Base-by-base conservation (phyloP, 176 grass and related monocot genomes). In the Phoenix roebelenii region DNA sequence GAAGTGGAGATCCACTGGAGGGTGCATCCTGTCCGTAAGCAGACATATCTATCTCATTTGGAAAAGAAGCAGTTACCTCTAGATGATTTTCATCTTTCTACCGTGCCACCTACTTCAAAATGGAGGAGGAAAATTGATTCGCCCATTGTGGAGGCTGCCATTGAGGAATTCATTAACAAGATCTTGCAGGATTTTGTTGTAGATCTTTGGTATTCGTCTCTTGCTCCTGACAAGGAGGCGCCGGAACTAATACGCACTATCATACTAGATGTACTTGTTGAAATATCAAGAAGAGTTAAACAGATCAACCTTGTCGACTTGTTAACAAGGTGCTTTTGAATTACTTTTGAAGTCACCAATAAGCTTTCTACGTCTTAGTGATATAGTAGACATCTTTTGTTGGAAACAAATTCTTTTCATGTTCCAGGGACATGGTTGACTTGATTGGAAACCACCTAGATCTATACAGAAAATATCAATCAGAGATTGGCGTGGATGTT, bases 291-390 rank as follows among this genome's bases (percentile, higher is more conserved):
- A 64, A 87, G 93, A 69, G 78, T 70, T 23, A 97, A 91, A 68
- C 78, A 88, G 51, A 78, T 97, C 57, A 97, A 97, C 73, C 84
- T 97, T 59, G 87, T 97, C 51, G 93, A 97, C 60, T 79, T 97
- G 76, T 65, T 97, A 72, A 92, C 93, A 70, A 97, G 92, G 92
- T 85, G 55, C 65, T 50, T 54, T 73, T 63, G 51, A 54, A 54
- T 48, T 54, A 73, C 59, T 55, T 73, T 24, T 63, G 14, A 23
- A 15, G 20, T 62, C 59, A 54, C 14, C 49, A 73, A n/a, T 50
- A 63, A 32, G 18, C 55, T 73, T 22, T 55, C 25, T 12, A 16
- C 63, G 7, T 17, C 28, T 56, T 53, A 10, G 54, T 17, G 18
- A 20, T n/a, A 63, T 18, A 55, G 3, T 4, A 18, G 16, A 53